Evolutionary conservation across 2,329 filamentous ascomycete species (phyloP).

Genomic region (Penicillium psychrosexuale): DNA sequence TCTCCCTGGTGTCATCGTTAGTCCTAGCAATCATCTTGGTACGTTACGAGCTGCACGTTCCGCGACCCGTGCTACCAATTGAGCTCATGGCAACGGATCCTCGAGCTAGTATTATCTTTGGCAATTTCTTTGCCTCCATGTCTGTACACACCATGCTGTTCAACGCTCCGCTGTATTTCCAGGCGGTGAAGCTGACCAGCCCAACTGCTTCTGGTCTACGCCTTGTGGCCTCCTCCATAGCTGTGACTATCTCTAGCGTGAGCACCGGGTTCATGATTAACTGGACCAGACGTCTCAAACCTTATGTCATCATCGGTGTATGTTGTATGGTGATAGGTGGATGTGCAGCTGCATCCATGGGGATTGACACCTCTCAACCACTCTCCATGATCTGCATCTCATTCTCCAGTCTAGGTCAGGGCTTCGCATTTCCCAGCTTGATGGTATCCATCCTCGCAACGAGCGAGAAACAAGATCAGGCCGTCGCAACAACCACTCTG

Average conservation of each 20-base stretch:
- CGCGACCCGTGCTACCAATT: constrained; percentile 51
- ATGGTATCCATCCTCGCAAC: constrained; percentile 63
- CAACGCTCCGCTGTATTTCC: constrained; percentile 72
- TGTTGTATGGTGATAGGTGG: constrained; percentile 52
- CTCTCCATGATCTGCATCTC: constrained; percentile 58
- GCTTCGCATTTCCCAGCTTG: constrained; percentile 63
- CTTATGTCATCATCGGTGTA: constrained; percentile 55
- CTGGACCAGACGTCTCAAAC: constrained; percentile 58
- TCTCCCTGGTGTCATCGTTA: constrained; percentile 44
- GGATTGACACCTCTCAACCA: constrained; percentile 50
- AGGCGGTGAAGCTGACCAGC: constrained; percentile 66
- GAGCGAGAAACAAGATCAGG: constrained; percentile 60
- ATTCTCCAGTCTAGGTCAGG: constrained; percentile 57
- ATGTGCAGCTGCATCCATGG: constrained; percentile 50
- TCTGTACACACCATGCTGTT: constrained; percentile 60
- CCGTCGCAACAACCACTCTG: constrained; percentile 67
- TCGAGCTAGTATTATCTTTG: constrained; percentile 50
- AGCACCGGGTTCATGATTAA: constrained; percentile 62
- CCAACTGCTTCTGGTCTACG: constrained; percentile 71
- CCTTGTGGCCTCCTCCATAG: constrained; percentile 62
- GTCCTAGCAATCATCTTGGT: constrained; percentile 42
- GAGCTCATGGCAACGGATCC: constrained; percentile 47
- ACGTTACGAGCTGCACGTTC: constrained; percentile 42
- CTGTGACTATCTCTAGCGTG: constrained; percentile 54
- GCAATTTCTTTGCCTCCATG: constrained; percentile 51